Evolutionary conservation across 2,329 filamentous ascomycete genomes (phyloP).

Genomic region (Colletotrichum phormii): DNA sequence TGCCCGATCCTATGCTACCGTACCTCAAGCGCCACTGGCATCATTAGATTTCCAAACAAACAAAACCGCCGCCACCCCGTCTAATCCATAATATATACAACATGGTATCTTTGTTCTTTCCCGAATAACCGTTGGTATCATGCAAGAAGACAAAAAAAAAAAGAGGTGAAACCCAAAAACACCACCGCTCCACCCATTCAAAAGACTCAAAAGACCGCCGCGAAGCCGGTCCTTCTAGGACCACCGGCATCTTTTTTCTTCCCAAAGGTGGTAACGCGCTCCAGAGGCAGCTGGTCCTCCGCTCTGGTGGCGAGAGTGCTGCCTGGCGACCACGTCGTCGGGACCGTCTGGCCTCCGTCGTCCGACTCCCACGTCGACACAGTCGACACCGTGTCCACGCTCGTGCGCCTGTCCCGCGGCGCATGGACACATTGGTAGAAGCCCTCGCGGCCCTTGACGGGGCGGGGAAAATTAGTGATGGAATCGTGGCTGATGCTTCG

Average conservation of each 20-base stretch:
- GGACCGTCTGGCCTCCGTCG: slow-evolving; percentile 56
- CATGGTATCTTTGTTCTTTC: slow-evolving; percentile 31
- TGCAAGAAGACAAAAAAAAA: slow-evolving; percentile 19
- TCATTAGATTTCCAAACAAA: slow-evolving; percentile 16
- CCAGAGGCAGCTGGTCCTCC: slow-evolving; percentile 48
- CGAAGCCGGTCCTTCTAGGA: slow-evolving; percentile 29
- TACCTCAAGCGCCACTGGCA: slow-evolving; percentile 5
- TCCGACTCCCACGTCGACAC: slow-evolving; percentile 63
- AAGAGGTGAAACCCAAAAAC: too few species aligned
- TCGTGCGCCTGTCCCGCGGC: slow-evolving; percentile 48
- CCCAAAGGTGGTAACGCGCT: slow-evolving; percentile 36
- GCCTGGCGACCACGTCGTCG: slow-evolving; percentile 62
- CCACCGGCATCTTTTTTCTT: slow-evolving; percentile 15
- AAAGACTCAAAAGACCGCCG: slow-evolving; percentile 28
- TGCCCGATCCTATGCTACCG: not conserved
- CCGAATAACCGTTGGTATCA: slow-evolving; percentile 33
- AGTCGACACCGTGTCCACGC: slow-evolving; percentile 59
- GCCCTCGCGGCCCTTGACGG: slow-evolving; percentile 63
- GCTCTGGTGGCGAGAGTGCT: slow-evolving; percentile 54
- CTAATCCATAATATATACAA: slow-evolving; percentile 19
- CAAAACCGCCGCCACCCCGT: slow-evolving; percentile 12
- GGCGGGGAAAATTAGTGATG: slow-evolving; percentile 66
- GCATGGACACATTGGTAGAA: slow-evolving; percentile 69
- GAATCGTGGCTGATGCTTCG: slow-evolving; percentile 59
- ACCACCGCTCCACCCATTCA: not conserved